Conservation (phyloP, 352 stramenopile genomes). For the Halophytophthora polymorphica region DNA sequence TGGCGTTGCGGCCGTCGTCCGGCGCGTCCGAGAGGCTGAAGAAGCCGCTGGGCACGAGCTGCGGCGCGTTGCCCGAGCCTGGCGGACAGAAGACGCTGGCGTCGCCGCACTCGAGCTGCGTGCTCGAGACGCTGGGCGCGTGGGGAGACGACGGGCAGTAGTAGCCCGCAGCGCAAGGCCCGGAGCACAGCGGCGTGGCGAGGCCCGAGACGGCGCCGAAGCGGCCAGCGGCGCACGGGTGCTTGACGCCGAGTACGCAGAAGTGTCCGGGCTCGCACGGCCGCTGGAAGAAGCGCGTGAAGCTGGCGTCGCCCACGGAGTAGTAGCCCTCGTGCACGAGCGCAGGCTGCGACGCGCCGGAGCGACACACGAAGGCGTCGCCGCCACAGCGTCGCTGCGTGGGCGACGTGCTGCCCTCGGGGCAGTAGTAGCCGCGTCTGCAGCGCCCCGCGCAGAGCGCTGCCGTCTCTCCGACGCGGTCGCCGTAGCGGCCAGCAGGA, state of each 20-base stretch:
- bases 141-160: slow-evolving; percentile 67
- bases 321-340: slow-evolving; percentile 60
- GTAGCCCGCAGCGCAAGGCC: slow-evolving; percentile 55
- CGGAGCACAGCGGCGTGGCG: slow-evolving; percentile 44
- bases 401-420: slow-evolving; percentile 36
- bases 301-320: slow-evolving; percentile 50
- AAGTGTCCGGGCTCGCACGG: slow-evolving; percentile 75
- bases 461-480: slow-evolving; percentile 42
- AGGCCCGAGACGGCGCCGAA: slow-evolving; percentile 56
- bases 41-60: slow-evolving; percentile 39
- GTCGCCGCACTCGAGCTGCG: slow-evolving; percentile 47
- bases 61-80: slow-evolving; percentile 48
- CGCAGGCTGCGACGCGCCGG: slow-evolving; percentile 33
- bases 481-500: slow-evolving; percentile 57
- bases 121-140: slow-evolving; percentile 34
- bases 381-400: slow-evolving; percentile 44
- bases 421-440: slow-evolving; percentile 65
- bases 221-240: slow-evolving; percentile 68
- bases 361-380: slow-evolving; percentile 46
- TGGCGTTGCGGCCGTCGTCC: slow-evolving; percentile 44
- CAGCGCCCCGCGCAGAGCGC: slow-evolving; percentile 58
- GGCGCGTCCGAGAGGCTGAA: slow-evolving; percentile 43
- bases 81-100: slow-evolving; percentile 54
- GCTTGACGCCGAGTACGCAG: slow-evolving; percentile 60
- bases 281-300: slow-evolving; percentile 55